Conservation (phyloP, 352 stramenopile genomes). For the Pythium utonaiense region DNA sequence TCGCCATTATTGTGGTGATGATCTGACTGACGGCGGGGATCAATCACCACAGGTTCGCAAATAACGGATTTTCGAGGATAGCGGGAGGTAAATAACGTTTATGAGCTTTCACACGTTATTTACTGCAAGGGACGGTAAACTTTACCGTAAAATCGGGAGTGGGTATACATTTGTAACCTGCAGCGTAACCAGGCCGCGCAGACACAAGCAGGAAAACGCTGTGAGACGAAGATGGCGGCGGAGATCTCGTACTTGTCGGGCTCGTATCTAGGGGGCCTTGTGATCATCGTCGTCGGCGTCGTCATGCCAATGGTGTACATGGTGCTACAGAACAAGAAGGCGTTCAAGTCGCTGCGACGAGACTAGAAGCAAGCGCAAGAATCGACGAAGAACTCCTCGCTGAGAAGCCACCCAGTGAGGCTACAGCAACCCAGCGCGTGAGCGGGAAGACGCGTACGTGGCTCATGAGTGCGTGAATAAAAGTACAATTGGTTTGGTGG, state of each 20-base stretch:
- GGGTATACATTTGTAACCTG: too few relatives aligned
- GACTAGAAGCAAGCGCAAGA: conserved; percentile 30
- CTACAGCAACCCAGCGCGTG: background rate
- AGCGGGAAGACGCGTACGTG: too few relatives aligned
- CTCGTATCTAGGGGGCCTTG: conserved; percentile 61
- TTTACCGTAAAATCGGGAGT: background rate
- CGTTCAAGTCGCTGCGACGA: conserved; percentile 75
- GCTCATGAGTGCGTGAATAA: conserved; percentile 9
- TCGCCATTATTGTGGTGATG: background rate
- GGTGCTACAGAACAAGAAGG: conserved; percentile 86
- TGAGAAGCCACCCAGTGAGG: background rate
- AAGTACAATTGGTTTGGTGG: background rate
- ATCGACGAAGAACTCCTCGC: background rate
- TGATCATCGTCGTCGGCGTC: conserved; percentile 67
- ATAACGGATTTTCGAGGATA: background rate
- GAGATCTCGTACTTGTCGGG: conserved; percentile 69
- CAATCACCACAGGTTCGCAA: conserved; percentile 15
- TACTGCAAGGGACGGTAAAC: background rate
- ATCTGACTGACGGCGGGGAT: background rate
- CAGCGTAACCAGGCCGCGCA: too few relatives aligned
- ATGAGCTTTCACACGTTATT: conserved; percentile 3
- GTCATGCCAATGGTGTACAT: conserved; percentile 82
- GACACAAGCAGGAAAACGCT: background rate
- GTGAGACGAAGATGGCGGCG: conserved; percentile 16
- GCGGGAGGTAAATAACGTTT: background rate